Percentiles rank a stretch among this genome's conserved stretches.
Conservation (phyloP, 2,329 filamentous ascomycete genomes). For the Claviceps pazoutovae region DNA sequence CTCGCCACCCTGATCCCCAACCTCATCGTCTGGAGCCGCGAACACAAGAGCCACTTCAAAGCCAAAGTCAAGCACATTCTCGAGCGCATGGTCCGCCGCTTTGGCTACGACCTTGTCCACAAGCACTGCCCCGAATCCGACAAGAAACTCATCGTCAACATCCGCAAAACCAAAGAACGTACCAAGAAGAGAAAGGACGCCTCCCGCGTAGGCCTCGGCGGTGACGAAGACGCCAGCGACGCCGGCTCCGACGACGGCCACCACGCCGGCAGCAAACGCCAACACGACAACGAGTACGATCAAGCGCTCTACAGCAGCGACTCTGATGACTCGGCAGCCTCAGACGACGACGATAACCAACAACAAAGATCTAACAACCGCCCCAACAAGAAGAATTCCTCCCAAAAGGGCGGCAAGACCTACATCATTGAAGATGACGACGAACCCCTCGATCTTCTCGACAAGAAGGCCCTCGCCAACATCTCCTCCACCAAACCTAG, state of each 20-base stretch:
- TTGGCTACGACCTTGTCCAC: conserved; percentile 71
- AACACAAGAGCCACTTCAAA: conserved; percentile 95
- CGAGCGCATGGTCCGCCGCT: conserved; percentile 83
- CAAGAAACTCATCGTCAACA: conserved; percentile 81
- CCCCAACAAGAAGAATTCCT: conserved; percentile 29
- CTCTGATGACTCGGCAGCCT: conserved; percentile 36
- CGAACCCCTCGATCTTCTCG: conserved; percentile 86
- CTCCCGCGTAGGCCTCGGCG: conserved; percentile 37
- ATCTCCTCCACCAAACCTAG: conserved; percentile 83
- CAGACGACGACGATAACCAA: conserved; percentile 36
- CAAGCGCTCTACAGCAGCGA: conserved; percentile 85
- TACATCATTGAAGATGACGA: conserved; percentile 93
- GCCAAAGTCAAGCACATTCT: conserved; percentile 97
- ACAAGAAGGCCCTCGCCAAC: conserved; percentile 75
- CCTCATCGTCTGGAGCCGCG: conserved; percentile 89
- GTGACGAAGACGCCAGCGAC: conserved; percentile 42
- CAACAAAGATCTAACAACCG: conserved; percentile 13
- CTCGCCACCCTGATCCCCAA: conserved; percentile 71
- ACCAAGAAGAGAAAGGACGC: conserved; percentile 78
- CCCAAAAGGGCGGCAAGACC: conserved; percentile 49
- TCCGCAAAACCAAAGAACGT: conserved; percentile 87
- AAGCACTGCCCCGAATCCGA: conserved; percentile 72
- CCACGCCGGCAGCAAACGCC: conserved; percentile 24
- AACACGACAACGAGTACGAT: conserved; percentile 87
- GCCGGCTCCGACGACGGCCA: conserved; percentile 32